Conservation (phyloP, 2,329 filamentous ascomycete species). For the Cordyceps militaris region DNA sequence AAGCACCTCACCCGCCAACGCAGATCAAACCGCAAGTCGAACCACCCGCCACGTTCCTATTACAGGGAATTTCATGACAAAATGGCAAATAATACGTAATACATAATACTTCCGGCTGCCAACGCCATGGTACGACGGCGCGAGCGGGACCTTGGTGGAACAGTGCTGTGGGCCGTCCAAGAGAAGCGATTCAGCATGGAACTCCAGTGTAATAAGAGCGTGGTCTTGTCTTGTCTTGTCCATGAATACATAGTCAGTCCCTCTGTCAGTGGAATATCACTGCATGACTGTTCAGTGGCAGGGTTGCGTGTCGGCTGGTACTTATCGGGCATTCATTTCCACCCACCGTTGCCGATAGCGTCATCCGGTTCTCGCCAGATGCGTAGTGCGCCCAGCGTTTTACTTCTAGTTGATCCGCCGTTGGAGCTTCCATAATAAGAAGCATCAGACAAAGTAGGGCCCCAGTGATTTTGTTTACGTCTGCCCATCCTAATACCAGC, state of each 20-base stretch:
- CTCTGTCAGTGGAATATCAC: background rate
- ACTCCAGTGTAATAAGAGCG: background rate
- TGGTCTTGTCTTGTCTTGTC: background rate
- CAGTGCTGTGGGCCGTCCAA: background rate
- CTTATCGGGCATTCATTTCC: background rate
- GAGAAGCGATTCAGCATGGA: background rate
- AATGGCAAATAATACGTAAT: too few relatives aligned
- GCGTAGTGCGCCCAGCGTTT: background rate
- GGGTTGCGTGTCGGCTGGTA: too few relatives aligned
- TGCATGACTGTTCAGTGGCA: background rate
- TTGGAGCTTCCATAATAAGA: background rate
- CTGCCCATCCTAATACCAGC: background rate
- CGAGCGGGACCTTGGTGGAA: constrained; percentile 1
- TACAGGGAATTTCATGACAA: background rate
- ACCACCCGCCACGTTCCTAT: background rate
- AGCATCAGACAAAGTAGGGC: background rate
- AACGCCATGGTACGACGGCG: background rate
- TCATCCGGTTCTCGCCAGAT: background rate
- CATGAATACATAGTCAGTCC: background rate
- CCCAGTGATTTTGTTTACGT: background rate
- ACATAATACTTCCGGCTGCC: background rate
- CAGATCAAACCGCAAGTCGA: background rate
- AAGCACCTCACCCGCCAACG: background rate
- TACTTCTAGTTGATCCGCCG: background rate
- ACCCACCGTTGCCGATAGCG: too few relatives aligned